Conservation (phyloP, 1,139 yeast species). For the Pichia cactophila region DNA sequence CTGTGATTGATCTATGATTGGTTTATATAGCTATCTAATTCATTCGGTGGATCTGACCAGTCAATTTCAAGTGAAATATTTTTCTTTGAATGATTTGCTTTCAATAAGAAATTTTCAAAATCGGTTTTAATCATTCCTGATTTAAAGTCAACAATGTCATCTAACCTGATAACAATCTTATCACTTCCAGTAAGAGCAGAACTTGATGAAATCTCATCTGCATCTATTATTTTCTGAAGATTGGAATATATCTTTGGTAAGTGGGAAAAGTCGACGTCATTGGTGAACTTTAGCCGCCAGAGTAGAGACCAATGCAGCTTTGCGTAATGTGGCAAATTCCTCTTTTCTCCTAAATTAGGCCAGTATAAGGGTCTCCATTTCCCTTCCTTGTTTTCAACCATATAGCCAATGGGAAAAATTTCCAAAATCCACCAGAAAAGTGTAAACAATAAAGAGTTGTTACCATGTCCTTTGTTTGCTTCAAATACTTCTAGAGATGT, state of each 20-base stretch:
- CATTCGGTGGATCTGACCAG: constrained; percentile 14
- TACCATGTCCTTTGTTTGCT: constrained; percentile 33
- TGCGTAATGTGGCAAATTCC: constrained; percentile 41
- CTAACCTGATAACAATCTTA: constrained; percentile 1
- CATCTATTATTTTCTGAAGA: constrained; percentile 13
- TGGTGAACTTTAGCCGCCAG: constrained; percentile 42
- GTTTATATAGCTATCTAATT: constrained; percentile 1
- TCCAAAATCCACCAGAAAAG: constrained; percentile 58
- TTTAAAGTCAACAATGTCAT: constrained; percentile 7
- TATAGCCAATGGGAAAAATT: constrained; percentile 46
- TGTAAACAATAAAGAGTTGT: constrained; percentile 20
- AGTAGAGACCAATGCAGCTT: constrained; percentile 55
- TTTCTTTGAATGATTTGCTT: background rate
- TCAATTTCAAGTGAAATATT: constrained; percentile 3
- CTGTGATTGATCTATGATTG: constrained; percentile 1
- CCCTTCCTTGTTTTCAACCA: constrained; percentile 38
- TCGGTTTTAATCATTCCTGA: constrained; percentile 5
- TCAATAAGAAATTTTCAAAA: background rate
- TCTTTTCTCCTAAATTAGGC: constrained; percentile 48
- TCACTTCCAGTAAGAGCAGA: background rate
- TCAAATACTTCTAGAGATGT: constrained; percentile 12
- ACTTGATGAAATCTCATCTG: background rate
- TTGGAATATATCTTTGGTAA: constrained; percentile 23
- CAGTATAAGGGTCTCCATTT: constrained; percentile 40
- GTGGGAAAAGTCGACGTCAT: constrained; percentile 40